Base-by-base conservation (phyloP, 371 early-diverging fungal genomes). In the Ecytonucleospora hepatopenaei region DNA sequence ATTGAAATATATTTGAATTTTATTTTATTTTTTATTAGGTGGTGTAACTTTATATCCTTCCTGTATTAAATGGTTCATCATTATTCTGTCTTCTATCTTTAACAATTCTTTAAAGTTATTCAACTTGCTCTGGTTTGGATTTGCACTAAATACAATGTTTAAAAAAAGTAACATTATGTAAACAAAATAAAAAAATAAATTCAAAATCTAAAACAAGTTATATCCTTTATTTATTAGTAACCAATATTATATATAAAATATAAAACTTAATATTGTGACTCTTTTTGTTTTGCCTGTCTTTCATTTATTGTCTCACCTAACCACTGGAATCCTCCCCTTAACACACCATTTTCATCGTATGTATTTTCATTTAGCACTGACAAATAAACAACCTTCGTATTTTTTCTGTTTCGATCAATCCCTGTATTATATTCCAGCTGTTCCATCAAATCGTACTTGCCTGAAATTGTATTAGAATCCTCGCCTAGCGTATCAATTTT, bases 401-500 rank as follows among this genome's bases (percentile, higher is more conserved):
- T 64, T 46, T 26, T 8, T 56, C 57, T 32, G 24, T 16, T 28
- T 46, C 26, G 5, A 17, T 67, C 62, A 34, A 79, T 79, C 8
- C 75, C 75, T 8, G 68, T 61, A 2, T 23, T 23, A 16, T 64
- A n/a, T 40, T 56, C 64, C 3, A 78, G 58, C 19, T 66, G 28
- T 0, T 73, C 56, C 5, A 65, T 62, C 48, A 64, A 71, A 1
- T 64, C 48, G n/a, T 66, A 34, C 62, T 73, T 71, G 30, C 69
- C 46, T 19, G 34, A 59, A 32, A 71, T 67, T 48, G 61, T 60
- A 17, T 55, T 59, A 33, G 63, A 48, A 2, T 49, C 63, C 30
- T 75, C 64, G 8, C 69, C 58, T 34, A 71, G 51, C 32, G 67
- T 35, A 66, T 80, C 81, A 53, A 77, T 73, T 63, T 80, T 80